A percentile compares a stretch with the other conserved stretches of the same genome.
phyloP scores from a whole-genome alignment of 768 basidiomycete genomes.

The Suillus fuscotomentosus region DNA sequence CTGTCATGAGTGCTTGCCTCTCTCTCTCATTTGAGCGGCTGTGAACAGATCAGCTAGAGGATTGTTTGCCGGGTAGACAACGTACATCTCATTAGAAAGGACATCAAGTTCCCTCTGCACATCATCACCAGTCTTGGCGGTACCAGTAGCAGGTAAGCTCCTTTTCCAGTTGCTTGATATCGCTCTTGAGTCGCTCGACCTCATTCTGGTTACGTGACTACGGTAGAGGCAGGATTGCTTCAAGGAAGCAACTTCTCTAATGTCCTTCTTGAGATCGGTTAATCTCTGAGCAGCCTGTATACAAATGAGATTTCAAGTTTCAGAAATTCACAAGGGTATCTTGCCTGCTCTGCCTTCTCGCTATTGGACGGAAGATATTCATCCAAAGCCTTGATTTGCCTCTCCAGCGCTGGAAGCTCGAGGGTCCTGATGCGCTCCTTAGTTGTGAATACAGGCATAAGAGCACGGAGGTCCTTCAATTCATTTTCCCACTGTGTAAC shows the following conservation, averaged over 20 bases:
- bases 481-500: slow-evolving; percentile 61
- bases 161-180: slow-evolving; percentile 62
- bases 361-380: slow-evolving; percentile 51
- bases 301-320: background rate
- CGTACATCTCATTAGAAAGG: slow-evolving; percentile 66
- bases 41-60: background rate
- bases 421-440: slow-evolving; percentile 51
- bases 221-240: slow-evolving; percentile 59
- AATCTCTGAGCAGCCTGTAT: slow-evolving; percentile 52
- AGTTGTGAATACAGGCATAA: slow-evolving; percentile 56
- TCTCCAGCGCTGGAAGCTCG: slow-evolving; percentile 70
- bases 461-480: slow-evolving; percentile 51
- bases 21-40: slow-evolving; percentile 72
- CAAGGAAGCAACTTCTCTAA: slow-evolving; percentile 58
- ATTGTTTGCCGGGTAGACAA: slow-evolving; percentile 9
- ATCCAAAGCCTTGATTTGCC: slow-evolving; percentile 58
- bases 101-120: slow-evolving; percentile 76
- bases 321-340: slow-evolving; percentile 12
- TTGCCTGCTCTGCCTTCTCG: slow-evolving; percentile 61
- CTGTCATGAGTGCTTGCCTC: slow-evolving; percentile 50
- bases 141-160: slow-evolving; percentile 71
- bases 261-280: slow-evolving; percentile 51
- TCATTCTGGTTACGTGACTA: slow-evolving; percentile 62
- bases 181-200: slow-evolving; percentile 55
- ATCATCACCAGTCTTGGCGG: slow-evolving; percentile 79